phyloP scores from a whole-genome alignment of 106 monocot species.

The Acorus gramineus region DNA sequence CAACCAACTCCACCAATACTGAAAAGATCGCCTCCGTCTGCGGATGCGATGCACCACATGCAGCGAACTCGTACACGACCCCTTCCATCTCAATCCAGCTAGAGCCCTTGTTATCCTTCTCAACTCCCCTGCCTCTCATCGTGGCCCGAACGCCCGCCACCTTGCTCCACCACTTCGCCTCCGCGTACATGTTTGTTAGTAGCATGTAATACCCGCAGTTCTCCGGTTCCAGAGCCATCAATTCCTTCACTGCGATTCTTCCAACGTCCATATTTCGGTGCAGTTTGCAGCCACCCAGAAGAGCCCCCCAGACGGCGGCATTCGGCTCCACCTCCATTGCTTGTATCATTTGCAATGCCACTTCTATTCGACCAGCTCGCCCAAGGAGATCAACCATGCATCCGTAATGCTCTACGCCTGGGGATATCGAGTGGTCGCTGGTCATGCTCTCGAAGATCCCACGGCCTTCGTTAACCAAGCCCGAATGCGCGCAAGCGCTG shows the following conservation, averaged over 20 bases:
- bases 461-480: conserved; percentile 43
- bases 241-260: conserved; percentile 17
- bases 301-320: conserved; percentile 24
- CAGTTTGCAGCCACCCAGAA: conserved; percentile 24
- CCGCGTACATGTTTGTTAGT: conserved; percentile 30
- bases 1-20: conserved; percentile 20
- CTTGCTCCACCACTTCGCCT: conserved; percentile 23
- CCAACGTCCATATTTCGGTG: conserved; percentile 26
- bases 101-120: conserved; percentile 30
- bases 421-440: conserved; percentile 12
- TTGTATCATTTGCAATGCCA: conserved; percentile 29
- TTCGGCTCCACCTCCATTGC: conserved; percentile 20
- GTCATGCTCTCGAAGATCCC: conserved; percentile 37
- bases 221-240: conserved; percentile 17
- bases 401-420: conserved; percentile 46
- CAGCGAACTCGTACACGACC: conserved; percentile 37
- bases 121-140: conserved; percentile 27
- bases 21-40: conserved; percentile 10
- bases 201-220: conserved; percentile 33
- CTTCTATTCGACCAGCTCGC: conserved; percentile 35
- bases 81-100: conserved; percentile 54
- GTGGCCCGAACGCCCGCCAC: conserved; percentile 19
- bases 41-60: conserved; percentile 28
- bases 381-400: conserved; percentile 60
- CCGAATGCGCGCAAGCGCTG: conserved; percentile 44